Evolutionary conservation across 768 basidiomycete genomes (phyloP), one percentile per base, ranked within the genome.

Genomic region (Russula dissimulans): DNA sequence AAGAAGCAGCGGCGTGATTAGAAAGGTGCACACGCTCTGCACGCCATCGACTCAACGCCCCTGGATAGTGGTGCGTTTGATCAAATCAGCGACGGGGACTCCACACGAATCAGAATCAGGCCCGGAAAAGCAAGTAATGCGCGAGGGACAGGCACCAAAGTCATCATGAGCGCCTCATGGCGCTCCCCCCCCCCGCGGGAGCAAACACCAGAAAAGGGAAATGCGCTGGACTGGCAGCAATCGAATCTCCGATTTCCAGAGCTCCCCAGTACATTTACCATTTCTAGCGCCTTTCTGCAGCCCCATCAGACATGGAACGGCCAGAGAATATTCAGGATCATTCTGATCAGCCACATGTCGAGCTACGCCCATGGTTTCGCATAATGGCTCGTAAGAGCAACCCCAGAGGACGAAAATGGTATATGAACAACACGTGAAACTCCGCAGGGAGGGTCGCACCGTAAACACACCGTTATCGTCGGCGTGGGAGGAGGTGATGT

Each of bases 11-110:
- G 22, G 65, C 65, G 12, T 59, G 54, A 47, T 64, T 51, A 22
- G 66, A 44, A 48, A 61, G 60, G 43, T 31, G 51, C 29, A 62
- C 26, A 18, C 66, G 66, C 58, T 67, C 58, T 53, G 36, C n/a
- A 29, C 56, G 68, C 62, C 62, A 63, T 39, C 47, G 50, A 46
- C 15, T 56, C 38, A 54, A 43, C 7, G 47, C 59, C n/a, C 65
- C 65, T 66, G 17, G 7, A 43, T 44, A 32, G n/a, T 32, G 34
- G 10, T 7, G 5, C 34, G 10, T 36, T 5, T 18, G 44, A 55
- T 55, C 57, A 29, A 14, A 56, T 63, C 48, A 65, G 61, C 47
- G 12, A 62, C 26, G 38, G 6, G 36, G 39, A 7, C 9, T 48
- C 38, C 34, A n/a, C 15, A 53, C 42, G 31, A 32, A 55, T 32